Conservation (phyloP, 768 basidiomycete species). For the Leccinum uliginosum region DNA sequence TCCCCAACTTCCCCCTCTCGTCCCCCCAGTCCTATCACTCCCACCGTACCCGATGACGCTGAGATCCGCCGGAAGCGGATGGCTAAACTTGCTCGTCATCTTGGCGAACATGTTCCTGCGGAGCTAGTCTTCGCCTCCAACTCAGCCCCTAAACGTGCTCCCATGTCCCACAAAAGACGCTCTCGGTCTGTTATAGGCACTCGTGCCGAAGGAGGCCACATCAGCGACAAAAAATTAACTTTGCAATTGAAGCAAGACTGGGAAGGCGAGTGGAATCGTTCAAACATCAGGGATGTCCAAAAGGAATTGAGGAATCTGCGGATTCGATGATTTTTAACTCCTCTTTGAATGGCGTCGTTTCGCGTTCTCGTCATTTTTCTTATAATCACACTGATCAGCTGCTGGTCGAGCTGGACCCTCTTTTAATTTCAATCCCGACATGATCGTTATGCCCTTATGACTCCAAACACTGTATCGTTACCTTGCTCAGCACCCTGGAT, state of each 20-base stretch:
- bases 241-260: constrained; percentile 18
- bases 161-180: constrained; percentile 1
- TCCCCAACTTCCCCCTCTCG: constrained; percentile 12
- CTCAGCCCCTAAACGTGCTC: background rate
- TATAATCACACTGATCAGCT: constrained; percentile 2
- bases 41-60: constrained; percentile 22
- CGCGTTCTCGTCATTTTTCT: background rate
- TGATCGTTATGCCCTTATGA: background rate
- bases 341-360: background rate
- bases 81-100: constrained; percentile 53
- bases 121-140: constrained; percentile 43
- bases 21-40: constrained; percentile 20
- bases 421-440: background rate
- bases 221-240: background rate
- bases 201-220: background rate
- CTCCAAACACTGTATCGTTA: constrained; percentile 11
- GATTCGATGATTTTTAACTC: constrained; percentile 2
- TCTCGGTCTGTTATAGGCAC: constrained; percentile 14
- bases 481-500: background rate
- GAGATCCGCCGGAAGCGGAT: constrained; percentile 44
- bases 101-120: constrained; percentile 56
- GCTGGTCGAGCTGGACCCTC: constrained; percentile 12
- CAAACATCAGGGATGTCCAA: constrained; percentile 37
- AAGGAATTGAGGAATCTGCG: constrained; percentile 31
- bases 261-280: constrained; percentile 40